Percentiles rank a stretch among this genome's conserved stretches.
These are phyloP conservation scores for Allantophomopsis cytisporea DNA, from an alignment of 2,329 filamentous ascomycete genomes.

Conservation along the genomic window DNA sequence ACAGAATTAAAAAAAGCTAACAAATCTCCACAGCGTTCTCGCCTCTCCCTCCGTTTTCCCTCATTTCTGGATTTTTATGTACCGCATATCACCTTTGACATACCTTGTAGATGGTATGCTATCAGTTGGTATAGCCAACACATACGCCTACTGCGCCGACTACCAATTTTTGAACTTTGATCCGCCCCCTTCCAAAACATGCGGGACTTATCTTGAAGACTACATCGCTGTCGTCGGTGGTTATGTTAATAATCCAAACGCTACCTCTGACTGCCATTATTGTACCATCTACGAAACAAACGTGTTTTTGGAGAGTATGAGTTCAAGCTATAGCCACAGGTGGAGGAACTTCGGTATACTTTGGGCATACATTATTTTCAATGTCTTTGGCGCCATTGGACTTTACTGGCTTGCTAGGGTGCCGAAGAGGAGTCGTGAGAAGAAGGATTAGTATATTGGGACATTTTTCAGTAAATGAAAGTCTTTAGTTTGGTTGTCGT, in stretches of 20 bases:
- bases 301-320: conserved; percentile 29
- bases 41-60: conserved; percentile 48
- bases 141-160: conserved; percentile 44
- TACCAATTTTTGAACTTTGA: conserved; percentile 55
- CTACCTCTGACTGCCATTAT: conserved; percentile 36
- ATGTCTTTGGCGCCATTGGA: conserved; percentile 19
- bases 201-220: conserved; percentile 31
- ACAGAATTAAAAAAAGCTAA: conserved; percentile 20
- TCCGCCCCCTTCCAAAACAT: conserved; percentile 40
- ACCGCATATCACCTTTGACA: conserved; percentile 65
- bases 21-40: conserved; percentile 39
- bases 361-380: conserved; percentile 42
- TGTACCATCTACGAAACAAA: conserved; percentile 38
- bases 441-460: not conserved
- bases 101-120: conserved; percentile 64
- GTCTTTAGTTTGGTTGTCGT: too few species aligned
- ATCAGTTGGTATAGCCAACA: conserved; percentile 52
- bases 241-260: conserved; percentile 28
- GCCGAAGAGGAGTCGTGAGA: not conserved
- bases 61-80: conserved; percentile 72
- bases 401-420: not conserved
- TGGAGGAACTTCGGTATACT: conserved; percentile 57
- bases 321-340: conserved; percentile 38
- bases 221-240: conserved; percentile 17
- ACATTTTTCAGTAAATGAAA: too few species aligned